A percentile compares a stretch with the other conserved stretches of the same genome.
Conservation (phyloP, 1,139 yeast species). For the Magnusiomyces fungicola region DNA sequence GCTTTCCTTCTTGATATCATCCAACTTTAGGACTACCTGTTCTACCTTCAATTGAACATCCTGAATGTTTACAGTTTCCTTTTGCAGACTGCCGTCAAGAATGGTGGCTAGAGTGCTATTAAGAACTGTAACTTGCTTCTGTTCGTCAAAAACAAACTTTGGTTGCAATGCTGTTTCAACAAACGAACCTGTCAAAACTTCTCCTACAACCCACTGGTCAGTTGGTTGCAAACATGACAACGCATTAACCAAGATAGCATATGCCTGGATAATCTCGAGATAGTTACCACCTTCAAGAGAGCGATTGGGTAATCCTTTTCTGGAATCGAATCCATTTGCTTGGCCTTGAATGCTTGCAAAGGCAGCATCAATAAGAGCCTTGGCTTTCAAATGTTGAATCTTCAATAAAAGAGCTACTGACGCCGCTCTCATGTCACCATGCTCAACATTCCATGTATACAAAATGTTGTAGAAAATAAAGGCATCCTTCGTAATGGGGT, state of each 20-base stretch:
- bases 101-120: no score
- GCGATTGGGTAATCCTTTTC: background rate
- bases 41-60: background rate
- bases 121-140: no score
- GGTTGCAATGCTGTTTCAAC: no score
- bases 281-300: slow-evolving; percentile 9
- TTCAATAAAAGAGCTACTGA: slow-evolving; percentile 22
- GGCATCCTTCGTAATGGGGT: slow-evolving; percentile 3
- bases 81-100: no score
- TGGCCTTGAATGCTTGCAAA: background rate
- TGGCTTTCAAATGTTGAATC: slow-evolving; percentile 17
- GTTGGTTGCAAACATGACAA: slow-evolving; percentile 23
- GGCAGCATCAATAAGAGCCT: slow-evolving; percentile 1
- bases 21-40: slow-evolving; percentile 8
- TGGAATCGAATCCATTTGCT: background rate
- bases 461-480: slow-evolving; percentile 25
- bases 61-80: no score
- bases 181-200: slow-evolving; percentile 4
- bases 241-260: slow-evolving; percentile 26
- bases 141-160: no score
- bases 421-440: slow-evolving; percentile 29
- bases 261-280: slow-evolving; percentile 16
- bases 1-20: slow-evolving; percentile 7
- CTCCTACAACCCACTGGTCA: slow-evolving; percentile 28
- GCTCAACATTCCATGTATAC: slow-evolving; percentile 31